Percentiles rank a stretch among this genome's conserved stretches.
These are phyloP conservation scores for Lactarius vividus DNA, from an alignment of 768 basidiomycete species.

Conservation along the genomic window DNA sequence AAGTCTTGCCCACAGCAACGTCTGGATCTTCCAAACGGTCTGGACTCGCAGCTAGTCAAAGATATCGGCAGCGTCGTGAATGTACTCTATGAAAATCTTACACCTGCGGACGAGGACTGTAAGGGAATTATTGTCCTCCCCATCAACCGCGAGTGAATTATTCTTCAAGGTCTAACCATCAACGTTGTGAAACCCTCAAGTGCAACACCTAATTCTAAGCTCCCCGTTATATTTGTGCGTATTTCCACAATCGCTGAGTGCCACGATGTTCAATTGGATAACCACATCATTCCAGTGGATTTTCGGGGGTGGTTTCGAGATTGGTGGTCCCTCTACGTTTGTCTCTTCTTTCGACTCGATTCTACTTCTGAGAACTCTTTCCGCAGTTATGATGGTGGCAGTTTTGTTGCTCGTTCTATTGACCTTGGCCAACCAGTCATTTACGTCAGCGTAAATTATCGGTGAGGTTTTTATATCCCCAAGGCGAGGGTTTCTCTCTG, in stretches of 20 bases:
- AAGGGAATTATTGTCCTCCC: constrained; percentile 2
- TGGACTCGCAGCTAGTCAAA: background rate
- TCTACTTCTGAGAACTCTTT: background rate
- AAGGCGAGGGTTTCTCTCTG: background rate
- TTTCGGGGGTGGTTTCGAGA: constrained; percentile 29
- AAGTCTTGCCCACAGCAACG: constrained; percentile 32
- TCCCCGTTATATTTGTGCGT: constrained; percentile 32
- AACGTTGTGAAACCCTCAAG: constrained; percentile 30
- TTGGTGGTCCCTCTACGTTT: constrained; percentile 20
- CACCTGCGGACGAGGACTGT: constrained; percentile 29
- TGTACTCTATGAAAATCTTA: constrained; percentile 8
- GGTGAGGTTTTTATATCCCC: constrained; percentile 19
- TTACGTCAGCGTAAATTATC: constrained; percentile 34
- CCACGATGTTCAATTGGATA: background rate
- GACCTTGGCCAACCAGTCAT: constrained; percentile 30
- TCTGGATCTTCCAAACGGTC: constrained; percentile 15
- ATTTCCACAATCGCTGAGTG: background rate
- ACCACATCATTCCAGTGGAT: constrained; percentile 28
- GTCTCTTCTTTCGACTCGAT: background rate
- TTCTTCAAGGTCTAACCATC: constrained; percentile 29
- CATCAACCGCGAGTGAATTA: background rate
- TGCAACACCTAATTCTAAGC: constrained; percentile 9
- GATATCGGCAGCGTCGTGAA: background rate
- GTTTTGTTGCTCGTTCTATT: constrained; percentile 30
- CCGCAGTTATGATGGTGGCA: constrained; percentile 28